phyloP scores from a whole-genome alignment of 495 filamentous ascomycete genomes.

The Neurospora tetrasperma region DNA sequence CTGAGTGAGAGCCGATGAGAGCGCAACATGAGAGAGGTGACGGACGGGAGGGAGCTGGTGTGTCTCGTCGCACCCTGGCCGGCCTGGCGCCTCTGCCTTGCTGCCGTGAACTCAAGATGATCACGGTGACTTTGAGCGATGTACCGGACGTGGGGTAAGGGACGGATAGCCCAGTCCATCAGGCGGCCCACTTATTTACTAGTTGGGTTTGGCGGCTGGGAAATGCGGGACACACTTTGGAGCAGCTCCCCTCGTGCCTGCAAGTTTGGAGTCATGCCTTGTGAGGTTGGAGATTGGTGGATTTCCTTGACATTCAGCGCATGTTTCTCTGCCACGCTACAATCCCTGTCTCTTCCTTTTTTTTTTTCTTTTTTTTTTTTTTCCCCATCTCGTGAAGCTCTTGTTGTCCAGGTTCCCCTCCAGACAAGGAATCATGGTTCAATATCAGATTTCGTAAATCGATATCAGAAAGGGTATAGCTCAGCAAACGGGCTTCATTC shows the following conservation, averaged over 20 bases:
- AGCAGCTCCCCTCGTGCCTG: neutral
- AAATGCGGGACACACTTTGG: neutral
- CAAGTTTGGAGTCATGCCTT: neutral
- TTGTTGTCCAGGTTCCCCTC: neutral
- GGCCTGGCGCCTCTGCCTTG: neutral
- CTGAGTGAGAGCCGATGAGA: neutral
- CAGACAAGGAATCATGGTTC: neutral
- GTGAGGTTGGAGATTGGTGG: neutral
- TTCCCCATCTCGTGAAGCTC: neutral
- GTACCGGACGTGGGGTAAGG: constrained; percentile 7
- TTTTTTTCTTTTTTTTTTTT: no score
- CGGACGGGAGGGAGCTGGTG: no score
- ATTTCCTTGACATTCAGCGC: neutral
- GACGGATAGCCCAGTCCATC: neutral
- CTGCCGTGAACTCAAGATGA: neutral
- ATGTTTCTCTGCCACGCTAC: constrained; percentile 4
- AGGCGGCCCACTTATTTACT: neutral
- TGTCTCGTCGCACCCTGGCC: neutral
- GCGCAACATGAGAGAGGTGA: neutral
- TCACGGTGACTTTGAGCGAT: neutral
- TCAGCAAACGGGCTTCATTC: neutral
- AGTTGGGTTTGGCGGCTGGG: neutral
- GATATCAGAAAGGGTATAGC: neutral
- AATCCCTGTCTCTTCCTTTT: neutral
- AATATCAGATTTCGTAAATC: neutral